Conservation (phyloP, 2,329 filamentous ascomycete genomes). For the Nannizziopsis barbatae region DNA sequence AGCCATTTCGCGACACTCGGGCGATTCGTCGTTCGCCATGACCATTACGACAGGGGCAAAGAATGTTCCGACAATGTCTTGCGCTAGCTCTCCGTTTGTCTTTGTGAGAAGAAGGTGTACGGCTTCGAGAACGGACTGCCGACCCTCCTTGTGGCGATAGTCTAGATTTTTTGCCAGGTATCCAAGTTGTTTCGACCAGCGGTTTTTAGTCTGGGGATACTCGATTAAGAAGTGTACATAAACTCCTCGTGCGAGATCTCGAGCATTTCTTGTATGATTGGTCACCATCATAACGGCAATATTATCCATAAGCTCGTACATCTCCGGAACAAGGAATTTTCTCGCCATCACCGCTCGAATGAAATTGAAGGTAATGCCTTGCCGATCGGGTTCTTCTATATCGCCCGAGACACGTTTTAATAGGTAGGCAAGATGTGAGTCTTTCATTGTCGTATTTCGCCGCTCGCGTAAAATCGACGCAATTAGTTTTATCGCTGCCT, state of each 20-base stretch:
- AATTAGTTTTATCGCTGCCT: constrained; percentile 79
- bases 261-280: constrained; percentile 78
- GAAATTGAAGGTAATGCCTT: constrained; percentile 92
- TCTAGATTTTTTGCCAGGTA: constrained; percentile 86
- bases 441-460: constrained; percentile 62
- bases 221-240: constrained; percentile 92
- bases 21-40: constrained; percentile 76
- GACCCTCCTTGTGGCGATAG: constrained; percentile 77
- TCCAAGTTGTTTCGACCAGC: constrained; percentile 77
- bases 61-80: constrained; percentile 67
- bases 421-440: constrained; percentile 70
- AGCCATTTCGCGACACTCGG: constrained; percentile 73
- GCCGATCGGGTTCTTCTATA: constrained; percentile 80
- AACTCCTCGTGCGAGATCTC: constrained; percentile 75
- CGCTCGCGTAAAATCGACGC: constrained; percentile 75
- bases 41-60: constrained; percentile 81
- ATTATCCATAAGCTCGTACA: constrained; percentile 86
- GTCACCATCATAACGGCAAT: constrained; percentile 89
- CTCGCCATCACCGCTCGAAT: constrained; percentile 75
- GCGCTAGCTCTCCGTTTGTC: constrained; percentile 66
- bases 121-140: constrained; percentile 86
- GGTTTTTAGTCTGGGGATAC: constrained; percentile 81
- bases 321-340: constrained; percentile 69
- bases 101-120: constrained; percentile 78
- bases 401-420: constrained; percentile 75